Conservation (phyloP, 2,329 filamentous ascomycete species). For the Lizonia empirigonia region DNA sequence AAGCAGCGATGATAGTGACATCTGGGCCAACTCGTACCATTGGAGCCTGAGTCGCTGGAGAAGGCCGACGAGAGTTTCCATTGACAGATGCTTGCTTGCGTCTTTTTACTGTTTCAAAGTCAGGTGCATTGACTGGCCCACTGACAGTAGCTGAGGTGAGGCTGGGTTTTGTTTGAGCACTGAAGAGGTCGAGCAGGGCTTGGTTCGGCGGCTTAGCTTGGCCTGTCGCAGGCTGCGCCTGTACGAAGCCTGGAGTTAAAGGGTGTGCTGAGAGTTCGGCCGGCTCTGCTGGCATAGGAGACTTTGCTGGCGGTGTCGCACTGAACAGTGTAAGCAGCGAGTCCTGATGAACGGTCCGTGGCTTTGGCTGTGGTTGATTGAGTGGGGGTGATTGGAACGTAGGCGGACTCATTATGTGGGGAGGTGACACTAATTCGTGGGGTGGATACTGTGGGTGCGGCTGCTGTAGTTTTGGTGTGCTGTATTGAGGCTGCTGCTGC, state of each 20-base stretch:
- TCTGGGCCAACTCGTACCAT: constrained; percentile 17
- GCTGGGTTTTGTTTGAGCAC: constrained; percentile 23
- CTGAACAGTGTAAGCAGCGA: constrained; percentile 55
- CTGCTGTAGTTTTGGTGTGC: constrained; percentile 32
- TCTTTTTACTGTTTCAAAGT: constrained; percentile 49
- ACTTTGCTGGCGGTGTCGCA: constrained; percentile 32
- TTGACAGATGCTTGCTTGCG: constrained; percentile 29
- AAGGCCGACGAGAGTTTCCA: constrained; percentile 36
- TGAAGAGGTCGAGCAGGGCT: constrained; percentile 28
- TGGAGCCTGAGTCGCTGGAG: constrained; percentile 29
- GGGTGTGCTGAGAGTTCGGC: constrained; percentile 55
- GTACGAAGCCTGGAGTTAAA: constrained; percentile 43
- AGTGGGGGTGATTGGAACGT: constrained; percentile 39
- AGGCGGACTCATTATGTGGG: constrained; percentile 36
- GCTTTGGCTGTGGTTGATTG: constrained; percentile 41
- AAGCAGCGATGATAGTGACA: constrained; percentile 4
- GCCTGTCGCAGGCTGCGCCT: constrained; percentile 27
- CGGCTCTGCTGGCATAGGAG: constrained; percentile 40
- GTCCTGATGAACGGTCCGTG: constrained; percentile 52
- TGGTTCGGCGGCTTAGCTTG: constrained; percentile 26
- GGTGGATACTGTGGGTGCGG: constrained; percentile 28
- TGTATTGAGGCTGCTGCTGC: constrained; percentile 26
- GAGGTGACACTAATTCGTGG: constrained; percentile 35
- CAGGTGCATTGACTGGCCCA: constrained; percentile 51
- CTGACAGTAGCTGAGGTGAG: constrained; percentile 50